These are phyloP conservation scores for Arthrobotrys conoides DNA, from an alignment of 2,329 filamentous ascomycete genomes.

Conservation along the genomic window DNA sequence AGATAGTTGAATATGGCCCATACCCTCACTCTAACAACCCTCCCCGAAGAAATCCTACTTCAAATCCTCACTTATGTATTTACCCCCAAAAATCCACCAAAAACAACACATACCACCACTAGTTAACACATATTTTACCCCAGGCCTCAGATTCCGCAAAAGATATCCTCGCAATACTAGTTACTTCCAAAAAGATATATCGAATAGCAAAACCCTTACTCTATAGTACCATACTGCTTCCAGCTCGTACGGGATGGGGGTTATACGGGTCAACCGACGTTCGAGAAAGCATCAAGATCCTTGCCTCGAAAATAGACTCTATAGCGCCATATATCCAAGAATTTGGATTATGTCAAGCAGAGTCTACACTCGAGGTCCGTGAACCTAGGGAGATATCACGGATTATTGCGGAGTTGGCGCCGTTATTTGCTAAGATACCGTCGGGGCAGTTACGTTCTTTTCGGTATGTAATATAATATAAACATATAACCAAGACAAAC, in stretches of 20 bases:
- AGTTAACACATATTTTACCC: background rate
- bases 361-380: background rate
- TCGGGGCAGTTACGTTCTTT: slow-evolving; percentile 24
- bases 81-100: slow-evolving; percentile 27
- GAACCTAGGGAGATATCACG: background rate
- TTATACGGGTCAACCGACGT: background rate
- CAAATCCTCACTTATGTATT: slow-evolving; percentile 22
- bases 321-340: background rate
- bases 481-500: no score
- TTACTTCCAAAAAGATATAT: background rate
- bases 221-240: slow-evolving; percentile 8
- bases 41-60: slow-evolving; percentile 31
- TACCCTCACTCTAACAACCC: background rate
- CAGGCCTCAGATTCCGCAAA: background rate
- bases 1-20: background rate
- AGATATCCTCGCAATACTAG: background rate
- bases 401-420: background rate
- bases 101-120: slow-evolving; percentile 19
- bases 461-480: slow-evolving; percentile 3
- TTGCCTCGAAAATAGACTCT: background rate
- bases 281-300: background rate
- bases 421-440: slow-evolving; percentile 12
- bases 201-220: slow-evolving; percentile 25
- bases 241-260: background rate
- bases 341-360: slow-evolving; percentile 12